These are phyloP conservation scores for Aspergillus sp. DNA, from an alignment of 2,329 filamentous ascomycete genomes.

Conservation along the genomic window DNA sequence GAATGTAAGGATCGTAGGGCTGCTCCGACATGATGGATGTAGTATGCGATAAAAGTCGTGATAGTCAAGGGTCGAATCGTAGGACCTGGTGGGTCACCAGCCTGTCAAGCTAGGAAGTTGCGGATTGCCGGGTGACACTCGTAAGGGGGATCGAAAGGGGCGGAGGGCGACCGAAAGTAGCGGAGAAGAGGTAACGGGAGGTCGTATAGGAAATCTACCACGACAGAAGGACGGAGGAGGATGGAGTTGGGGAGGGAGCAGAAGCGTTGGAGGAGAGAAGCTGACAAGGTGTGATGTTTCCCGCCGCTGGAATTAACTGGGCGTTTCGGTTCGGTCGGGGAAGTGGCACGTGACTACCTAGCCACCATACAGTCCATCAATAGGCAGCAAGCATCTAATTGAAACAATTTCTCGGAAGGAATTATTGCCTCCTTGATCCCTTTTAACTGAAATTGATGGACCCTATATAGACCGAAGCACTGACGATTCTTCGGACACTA, in stretches of 20 bases:
- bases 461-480: too few relatives aligned
- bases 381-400: constrained; percentile 11
- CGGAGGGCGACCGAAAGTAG: constrained; percentile 5
- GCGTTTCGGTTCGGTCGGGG: constrained; percentile 24
- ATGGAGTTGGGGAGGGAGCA: constrained; percentile 6
- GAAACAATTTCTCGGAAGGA: neutral
- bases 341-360: constrained; percentile 20
- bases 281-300: constrained; percentile 25
- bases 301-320: constrained; percentile 21
- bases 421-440: neutral
- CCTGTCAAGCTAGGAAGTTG: constrained; percentile 12
- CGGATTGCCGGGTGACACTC: constrained; percentile 13
- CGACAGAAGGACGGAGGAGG: constrained; percentile 5
- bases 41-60: constrained; percentile 12
- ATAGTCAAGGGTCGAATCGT: constrained; percentile 8
- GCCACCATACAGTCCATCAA: neutral
- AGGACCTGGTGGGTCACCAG: constrained; percentile 17
- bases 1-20: constrained; percentile 88
- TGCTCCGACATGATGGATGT: constrained; percentile 55
- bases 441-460: neutral
- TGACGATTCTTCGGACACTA: too few relatives aligned
- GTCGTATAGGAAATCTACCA: constrained; percentile 1
- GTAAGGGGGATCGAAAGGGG: constrained; percentile 2
- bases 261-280: constrained; percentile 16
- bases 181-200: neutral